Conservation (phyloP, 805 yeast genomes). For the Yarrowia sp. region DNA sequence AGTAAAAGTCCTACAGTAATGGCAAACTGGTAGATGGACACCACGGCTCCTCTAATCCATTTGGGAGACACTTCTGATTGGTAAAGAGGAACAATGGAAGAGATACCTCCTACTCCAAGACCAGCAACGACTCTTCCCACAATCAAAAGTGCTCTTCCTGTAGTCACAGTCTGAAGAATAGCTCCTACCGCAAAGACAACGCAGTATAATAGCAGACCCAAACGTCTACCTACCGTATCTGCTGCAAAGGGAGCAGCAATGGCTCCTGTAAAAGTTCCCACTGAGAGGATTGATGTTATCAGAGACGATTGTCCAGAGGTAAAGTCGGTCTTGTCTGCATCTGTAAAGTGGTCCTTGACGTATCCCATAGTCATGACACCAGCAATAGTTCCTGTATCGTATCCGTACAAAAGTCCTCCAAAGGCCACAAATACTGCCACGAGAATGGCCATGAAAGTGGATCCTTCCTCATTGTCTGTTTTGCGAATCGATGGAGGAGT, state of each 20-base stretch:
- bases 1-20: slow-evolving; percentile 60
- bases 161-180: slow-evolving; percentile 59
- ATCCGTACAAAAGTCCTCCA: neutral
- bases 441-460: neutral
- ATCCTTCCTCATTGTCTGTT: too few relatives aligned
- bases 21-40: slow-evolving; percentile 71
- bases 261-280: slow-evolving; percentile 76
- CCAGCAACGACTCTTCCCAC: slow-evolving; percentile 75
- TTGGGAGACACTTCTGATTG: slow-evolving; percentile 75
- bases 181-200: slow-evolving; percentile 68
- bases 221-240: slow-evolving; percentile 71
- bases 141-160: slow-evolving; percentile 56
- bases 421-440: slow-evolving; percentile 5
- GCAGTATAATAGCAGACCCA: slow-evolving; percentile 58
- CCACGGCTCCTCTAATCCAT: slow-evolving; percentile 73
- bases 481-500: too few relatives aligned
- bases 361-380: slow-evolving; percentile 72
- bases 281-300: slow-evolving; percentile 68
- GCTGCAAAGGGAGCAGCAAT: slow-evolving; percentile 56
- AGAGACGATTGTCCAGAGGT: slow-evolving; percentile 63
- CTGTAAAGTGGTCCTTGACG: slow-evolving; percentile 55
- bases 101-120: slow-evolving; percentile 69
- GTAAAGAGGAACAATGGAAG: slow-evolving; percentile 71
- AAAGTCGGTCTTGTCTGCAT: slow-evolving; percentile 40
- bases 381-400: slow-evolving; percentile 49